A percentile compares a stretch with the other conserved stretches of the same genome.
phyloP scores from a whole-genome alignment of 225 moss, liverwort and hornwort genomes.

The Sphagnum contortum region DNA sequence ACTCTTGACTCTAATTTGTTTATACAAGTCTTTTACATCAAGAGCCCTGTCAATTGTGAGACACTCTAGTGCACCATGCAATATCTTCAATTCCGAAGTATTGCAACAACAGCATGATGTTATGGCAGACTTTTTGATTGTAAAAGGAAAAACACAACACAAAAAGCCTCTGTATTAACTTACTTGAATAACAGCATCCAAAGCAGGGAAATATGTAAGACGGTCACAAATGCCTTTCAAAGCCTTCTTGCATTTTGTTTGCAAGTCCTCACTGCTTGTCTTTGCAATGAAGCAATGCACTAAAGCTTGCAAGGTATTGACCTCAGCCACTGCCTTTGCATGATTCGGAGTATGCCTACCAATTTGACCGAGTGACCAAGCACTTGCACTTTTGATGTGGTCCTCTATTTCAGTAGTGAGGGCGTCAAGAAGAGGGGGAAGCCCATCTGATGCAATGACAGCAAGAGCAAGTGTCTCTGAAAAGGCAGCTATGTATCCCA shows the following conservation, averaged over 20 bases:
- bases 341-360: conserved; percentile 75
- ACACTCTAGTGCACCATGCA: no score
- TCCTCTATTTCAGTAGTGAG: conserved; percentile 67
- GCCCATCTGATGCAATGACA: conserved; percentile 63
- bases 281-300: conserved; percentile 57
- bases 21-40: no score
- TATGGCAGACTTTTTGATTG: no score
- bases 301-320: conserved; percentile 50
- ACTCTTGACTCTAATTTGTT: no score
- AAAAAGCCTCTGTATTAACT: not conserved
- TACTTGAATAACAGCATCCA: conserved; percentile 71
- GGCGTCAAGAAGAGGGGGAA: conserved; percentile 59
- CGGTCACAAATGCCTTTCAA: conserved; percentile 76
- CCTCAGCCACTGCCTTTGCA: conserved; percentile 67
- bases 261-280: conserved; percentile 69
- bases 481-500: conserved; percentile 84
- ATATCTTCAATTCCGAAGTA: no score
- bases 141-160: no score
- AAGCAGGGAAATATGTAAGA: conserved; percentile 79
- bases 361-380: conserved; percentile 77
- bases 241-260: conserved; percentile 83
- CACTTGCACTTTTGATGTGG: conserved; percentile 83
- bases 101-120: no score
- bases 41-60: no score
- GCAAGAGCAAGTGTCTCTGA: conserved; percentile 64